Evolutionary conservation across 257 asterid genomes (phyloP).

Genomic region (Solanum etuberosum): DNA sequence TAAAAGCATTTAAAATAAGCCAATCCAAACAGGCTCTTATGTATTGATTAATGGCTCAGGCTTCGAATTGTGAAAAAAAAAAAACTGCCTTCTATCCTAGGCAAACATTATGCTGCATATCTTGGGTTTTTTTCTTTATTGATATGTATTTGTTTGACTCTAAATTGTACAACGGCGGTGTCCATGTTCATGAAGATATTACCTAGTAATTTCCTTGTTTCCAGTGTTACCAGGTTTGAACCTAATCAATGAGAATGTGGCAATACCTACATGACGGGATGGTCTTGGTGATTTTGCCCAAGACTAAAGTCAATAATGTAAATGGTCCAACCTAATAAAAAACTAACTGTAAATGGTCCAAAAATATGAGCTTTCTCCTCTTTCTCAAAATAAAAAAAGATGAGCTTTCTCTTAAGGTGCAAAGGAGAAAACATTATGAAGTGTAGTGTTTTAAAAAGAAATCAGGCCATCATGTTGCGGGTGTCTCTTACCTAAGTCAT

Average conservation of each 20-base stretch:
- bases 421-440: neutral
- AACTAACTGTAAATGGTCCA: neutral
- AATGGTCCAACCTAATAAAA: neutral
- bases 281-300: neutral
- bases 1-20: too few relatives aligned
- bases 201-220: neutral
- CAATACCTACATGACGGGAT: neutral
- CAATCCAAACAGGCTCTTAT: too few relatives aligned
- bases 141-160: neutral
- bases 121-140: neutral
- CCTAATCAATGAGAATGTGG: neutral
- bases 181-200: neutral
- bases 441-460: neutral
- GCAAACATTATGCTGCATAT: neutral
- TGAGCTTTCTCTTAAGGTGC: neutral
- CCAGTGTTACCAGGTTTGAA: neutral
- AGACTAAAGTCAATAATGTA: neutral
- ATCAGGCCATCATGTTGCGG: neutral
- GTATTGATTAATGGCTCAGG: neutral
- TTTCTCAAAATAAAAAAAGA: neutral
- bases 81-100: neutral
- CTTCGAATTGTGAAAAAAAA: neutral
- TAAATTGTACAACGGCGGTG: neutral
- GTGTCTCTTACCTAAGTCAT: neutral
- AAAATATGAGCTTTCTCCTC: neutral